phyloP scores from a whole-genome alignment of 106 monocot species.

The Narthecium ossifragum region DNA sequence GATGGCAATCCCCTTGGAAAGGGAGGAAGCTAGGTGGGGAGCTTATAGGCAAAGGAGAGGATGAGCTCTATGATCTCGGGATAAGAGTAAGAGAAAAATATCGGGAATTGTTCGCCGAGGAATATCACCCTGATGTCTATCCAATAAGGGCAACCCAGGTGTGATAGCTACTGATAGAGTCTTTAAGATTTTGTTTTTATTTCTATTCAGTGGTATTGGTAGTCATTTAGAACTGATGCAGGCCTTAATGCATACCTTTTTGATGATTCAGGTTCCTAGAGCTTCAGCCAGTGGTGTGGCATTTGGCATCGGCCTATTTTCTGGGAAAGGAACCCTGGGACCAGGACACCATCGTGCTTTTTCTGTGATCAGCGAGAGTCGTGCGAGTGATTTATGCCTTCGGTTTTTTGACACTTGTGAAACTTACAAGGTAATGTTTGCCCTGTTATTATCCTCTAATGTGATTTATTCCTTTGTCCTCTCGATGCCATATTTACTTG shows the following conservation, averaged over 20 bases:
- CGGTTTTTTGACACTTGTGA: conserved; percentile 75
- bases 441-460: too few relatives aligned
- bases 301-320: conserved; percentile 96
- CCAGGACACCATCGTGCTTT: conserved; percentile 78
- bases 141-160: conserved; percentile 92
- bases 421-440: conserved; percentile 83
- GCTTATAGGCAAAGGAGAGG: conserved; percentile 67
- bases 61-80: conserved; percentile 70
- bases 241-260: neutral
- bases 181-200: too few relatives aligned
- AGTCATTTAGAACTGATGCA: too few relatives aligned
- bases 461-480: too few relatives aligned
- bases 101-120: conserved; percentile 64
- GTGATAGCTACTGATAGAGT: too few relatives aligned
- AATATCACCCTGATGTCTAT: conserved; percentile 80
- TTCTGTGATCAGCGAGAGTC: conserved; percentile 88
- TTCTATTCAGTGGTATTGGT: neutral
- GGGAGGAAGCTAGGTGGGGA: conserved; percentile 82
- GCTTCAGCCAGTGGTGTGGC: conserved; percentile 97
- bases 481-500: too few relatives aligned
- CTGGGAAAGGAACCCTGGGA: conserved; percentile 84
- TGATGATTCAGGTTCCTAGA: conserved; percentile 68
- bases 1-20: conserved; percentile 95
- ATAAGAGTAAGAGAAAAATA: conserved; percentile 65
- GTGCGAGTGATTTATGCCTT: conserved; percentile 81